Conservation (phyloP, 164 flowering plant species). For the Cinnamomum micranthum region DNA sequence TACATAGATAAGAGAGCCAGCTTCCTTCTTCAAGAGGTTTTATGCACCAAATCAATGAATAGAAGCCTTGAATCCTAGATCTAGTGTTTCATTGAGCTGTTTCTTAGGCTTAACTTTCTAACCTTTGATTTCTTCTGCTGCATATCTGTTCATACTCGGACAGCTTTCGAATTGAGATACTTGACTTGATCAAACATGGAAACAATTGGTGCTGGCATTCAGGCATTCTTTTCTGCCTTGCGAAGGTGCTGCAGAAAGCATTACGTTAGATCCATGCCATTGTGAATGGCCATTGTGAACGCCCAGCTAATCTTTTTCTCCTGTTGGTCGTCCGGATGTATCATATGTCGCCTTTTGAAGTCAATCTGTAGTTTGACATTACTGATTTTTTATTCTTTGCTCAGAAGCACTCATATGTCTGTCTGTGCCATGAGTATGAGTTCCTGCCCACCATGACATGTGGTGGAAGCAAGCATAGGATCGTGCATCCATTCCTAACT, state of each 20-base stretch:
- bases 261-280: not conserved
- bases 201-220: not conserved
- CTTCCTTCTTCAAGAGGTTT: not conserved
- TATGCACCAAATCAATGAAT: not conserved
- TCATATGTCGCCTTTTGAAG: too few species aligned
- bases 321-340: not conserved
- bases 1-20: not conserved
- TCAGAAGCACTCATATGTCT: not conserved
- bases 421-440: too few species aligned
- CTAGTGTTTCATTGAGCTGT: conserved; percentile 3
- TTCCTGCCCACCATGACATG: too few species aligned
- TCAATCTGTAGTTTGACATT: too few species aligned
- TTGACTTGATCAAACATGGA: not conserved
- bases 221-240: conserved; percentile 7
- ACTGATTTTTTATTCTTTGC: not conserved
- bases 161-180: not conserved
- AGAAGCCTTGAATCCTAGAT: not conserved
- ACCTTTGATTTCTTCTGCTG: not conserved
- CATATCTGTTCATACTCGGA: not conserved
- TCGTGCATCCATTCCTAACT: too few species aligned
- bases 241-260: not conserved
- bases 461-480: too few species aligned
- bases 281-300: not conserved
- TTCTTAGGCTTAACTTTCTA: not conserved
- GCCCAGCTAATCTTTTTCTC: not conserved